Conservation (phyloP, 2,329 filamentous ascomycete species). For the Ophiostoma sp. region DNA sequence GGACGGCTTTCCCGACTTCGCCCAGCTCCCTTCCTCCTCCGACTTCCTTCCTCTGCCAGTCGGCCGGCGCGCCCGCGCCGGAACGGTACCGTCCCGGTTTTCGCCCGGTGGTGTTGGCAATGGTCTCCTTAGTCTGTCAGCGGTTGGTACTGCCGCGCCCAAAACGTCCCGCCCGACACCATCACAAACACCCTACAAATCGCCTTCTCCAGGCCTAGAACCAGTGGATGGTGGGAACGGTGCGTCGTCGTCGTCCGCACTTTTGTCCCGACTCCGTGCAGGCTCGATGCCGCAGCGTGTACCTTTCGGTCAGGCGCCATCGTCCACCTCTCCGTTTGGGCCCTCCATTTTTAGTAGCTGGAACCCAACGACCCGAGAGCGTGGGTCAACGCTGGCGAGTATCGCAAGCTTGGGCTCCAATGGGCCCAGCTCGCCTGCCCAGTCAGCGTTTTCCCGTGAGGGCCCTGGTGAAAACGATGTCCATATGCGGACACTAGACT, state of each 20-base stretch:
- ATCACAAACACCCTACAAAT: constrained; percentile 83
- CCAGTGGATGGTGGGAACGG: constrained; percentile 45
- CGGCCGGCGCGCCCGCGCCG: constrained; percentile 80
- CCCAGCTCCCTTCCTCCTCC: constrained; percentile 67
- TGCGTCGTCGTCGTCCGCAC: constrained; percentile 60
- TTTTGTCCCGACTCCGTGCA: constrained; percentile 82
- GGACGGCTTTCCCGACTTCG: constrained; percentile 91
- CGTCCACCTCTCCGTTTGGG: constrained; percentile 71
- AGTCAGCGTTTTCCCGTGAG: constrained; percentile 83
- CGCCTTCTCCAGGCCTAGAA: constrained; percentile 58
- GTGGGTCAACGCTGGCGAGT: constrained; percentile 79
- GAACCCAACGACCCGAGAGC: constrained; percentile 72
- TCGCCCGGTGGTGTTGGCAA: constrained; percentile 70
- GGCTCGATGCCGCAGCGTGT: constrained; percentile 92
- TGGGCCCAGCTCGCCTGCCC: constrained; percentile 80
- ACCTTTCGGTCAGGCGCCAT: constrained; percentile 58
- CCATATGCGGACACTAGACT: constrained; percentile 86
- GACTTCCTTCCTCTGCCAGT: constrained; percentile 64
- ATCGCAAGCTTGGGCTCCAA: constrained; percentile 89
- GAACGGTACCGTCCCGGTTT: constrained; percentile 94
- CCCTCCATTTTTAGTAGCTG: constrained; percentile 89
- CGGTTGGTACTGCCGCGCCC: constrained; percentile 50
- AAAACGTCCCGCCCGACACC: constrained; percentile 85
- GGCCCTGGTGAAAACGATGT: constrained; percentile 85
- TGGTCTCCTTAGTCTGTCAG: constrained; percentile 57